Base-by-base conservation (phyloP, 257 asterid species). In the Coffea canephora region DNA sequence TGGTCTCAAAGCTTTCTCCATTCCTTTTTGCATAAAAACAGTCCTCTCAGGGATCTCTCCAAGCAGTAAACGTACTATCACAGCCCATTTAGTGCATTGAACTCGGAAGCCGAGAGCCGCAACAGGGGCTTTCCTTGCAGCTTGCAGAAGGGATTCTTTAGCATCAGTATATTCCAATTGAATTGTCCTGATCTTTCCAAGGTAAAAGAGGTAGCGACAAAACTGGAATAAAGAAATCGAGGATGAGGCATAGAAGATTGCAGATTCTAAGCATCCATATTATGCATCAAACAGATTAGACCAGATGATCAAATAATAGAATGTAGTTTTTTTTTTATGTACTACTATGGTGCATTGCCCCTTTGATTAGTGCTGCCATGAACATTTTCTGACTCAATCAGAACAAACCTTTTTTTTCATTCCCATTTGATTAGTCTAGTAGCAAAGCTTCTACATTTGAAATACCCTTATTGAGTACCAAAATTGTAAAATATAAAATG, bases 1-100 rank as follows among this genome's bases (percentile, higher is more conserved):
- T 41, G 98, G 98, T 86, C 96, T 87, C 81, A 93, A 85, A 71
- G 98, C 94, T 80, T 89, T 91, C 86, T 86, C 98, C 98, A 94
- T 93, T 68, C 97, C 98, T 85, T 91, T 93, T 88, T 94, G 98
- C 97, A 94, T 91, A 86, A 94, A 91, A 81, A 90, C 93, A 48
- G 97, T 94, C 84, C 98, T 89, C 83, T 94, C 98, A 21, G 98
- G 97, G 78, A 93, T 93, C 90, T 94, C 98, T 72, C 98, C 98
- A 61, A 94, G 98, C 83, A 94, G 89, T 77, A 94, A 84, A 31
- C 98, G 97, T 57, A 94, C 98, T 67, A 93, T 89, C 76, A 94
- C 93, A 73, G 98, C 98, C 98, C 98, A 94, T 82, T 93, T 94
- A 78, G 92, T 94, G 90, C 98, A 94, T 74, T 83, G 91, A 78